phyloP scores from a whole-genome alignment of 257 asterid genomes.

The Solanum tarijense region DNA sequence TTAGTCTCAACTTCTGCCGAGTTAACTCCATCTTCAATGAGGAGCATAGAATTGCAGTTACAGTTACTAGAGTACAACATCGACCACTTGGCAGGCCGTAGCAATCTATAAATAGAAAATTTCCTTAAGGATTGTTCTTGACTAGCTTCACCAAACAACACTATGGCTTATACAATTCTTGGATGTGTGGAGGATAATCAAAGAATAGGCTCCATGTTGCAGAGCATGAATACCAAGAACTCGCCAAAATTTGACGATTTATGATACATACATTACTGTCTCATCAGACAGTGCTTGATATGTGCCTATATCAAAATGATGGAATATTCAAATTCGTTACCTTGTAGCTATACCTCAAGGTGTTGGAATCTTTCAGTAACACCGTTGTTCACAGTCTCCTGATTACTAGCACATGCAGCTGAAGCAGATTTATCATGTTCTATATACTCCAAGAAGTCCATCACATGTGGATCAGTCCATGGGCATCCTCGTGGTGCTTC shows the following conservation, averaged over 20 bases:
- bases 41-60: neutral
- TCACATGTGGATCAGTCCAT: constrained; percentile 82
- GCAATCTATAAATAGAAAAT: neutral
- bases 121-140: neutral
- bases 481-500: constrained; percentile 84
- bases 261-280: neutral
- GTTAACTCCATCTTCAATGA: neutral
- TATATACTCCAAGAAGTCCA: constrained; percentile 80
- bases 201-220: neutral
- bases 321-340: neutral
- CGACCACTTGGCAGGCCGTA: neutral
- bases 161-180: neutral
- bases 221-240: neutral
- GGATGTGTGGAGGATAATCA: neutral
- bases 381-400: neutral
- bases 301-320: neutral
- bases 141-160: neutral
- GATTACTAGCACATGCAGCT: neutral
- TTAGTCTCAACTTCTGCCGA: neutral
- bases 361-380: neutral
- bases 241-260: neutral
- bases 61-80: neutral
- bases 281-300: neutral
- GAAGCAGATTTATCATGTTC: constrained; percentile 26
- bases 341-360: neutral